Evolutionary conservation across 1,284 basidiomycete genomes (phyloP).

Genomic region (Puccinia hordei): DNA sequence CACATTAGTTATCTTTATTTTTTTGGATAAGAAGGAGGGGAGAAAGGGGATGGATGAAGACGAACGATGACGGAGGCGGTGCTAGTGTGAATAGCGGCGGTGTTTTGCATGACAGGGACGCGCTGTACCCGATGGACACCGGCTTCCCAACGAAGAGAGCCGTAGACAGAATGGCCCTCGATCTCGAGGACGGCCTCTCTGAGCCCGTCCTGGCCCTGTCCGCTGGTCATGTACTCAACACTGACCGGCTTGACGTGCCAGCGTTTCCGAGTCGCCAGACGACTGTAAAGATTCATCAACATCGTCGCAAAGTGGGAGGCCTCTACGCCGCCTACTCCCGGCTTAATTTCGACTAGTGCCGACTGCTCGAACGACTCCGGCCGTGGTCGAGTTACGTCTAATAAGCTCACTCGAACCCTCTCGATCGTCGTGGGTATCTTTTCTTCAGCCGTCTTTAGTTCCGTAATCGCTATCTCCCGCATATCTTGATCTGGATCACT

Average conservation of each 20-base stretch:
- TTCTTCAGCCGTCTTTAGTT: conserved; percentile 4
- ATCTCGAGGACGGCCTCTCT: conserved; percentile 83
- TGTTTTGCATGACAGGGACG: conserved; percentile 83
- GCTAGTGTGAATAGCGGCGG: conserved; percentile 86
- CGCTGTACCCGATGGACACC: conserved; percentile 95
- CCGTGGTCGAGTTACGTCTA: conserved; percentile 71
- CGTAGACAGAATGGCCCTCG: conserved; percentile 74
- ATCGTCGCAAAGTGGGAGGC: conserved; percentile 79
- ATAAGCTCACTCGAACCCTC: conserved; percentile 62
- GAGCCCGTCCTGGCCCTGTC: conserved; percentile 66
- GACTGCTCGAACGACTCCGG: conserved; percentile 70
- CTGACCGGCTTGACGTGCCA: conserved; percentile 61
- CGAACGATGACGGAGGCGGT: conserved; percentile 83
- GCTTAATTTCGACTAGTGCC: conserved; percentile 84
- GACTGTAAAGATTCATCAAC: conserved; percentile 78
- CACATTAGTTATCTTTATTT: neutral
- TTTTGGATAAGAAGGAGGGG: conserved; percentile 15
- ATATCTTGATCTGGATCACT: conserved; percentile 30
- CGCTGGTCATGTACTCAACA: conserved; percentile 60
- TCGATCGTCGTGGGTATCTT: neutral
- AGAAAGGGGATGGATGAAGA: conserved; percentile 40
- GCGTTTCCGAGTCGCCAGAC: conserved; percentile 65
- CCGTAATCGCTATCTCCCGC: conserved; percentile 30
- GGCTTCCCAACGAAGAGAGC: conserved; percentile 80
- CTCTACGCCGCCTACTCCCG: conserved; percentile 90